Evolutionary conservation across 148 eudicot species (phyloP), one percentile per base, ranked within the genome.

Genomic region (Silene latifolia): DNA sequence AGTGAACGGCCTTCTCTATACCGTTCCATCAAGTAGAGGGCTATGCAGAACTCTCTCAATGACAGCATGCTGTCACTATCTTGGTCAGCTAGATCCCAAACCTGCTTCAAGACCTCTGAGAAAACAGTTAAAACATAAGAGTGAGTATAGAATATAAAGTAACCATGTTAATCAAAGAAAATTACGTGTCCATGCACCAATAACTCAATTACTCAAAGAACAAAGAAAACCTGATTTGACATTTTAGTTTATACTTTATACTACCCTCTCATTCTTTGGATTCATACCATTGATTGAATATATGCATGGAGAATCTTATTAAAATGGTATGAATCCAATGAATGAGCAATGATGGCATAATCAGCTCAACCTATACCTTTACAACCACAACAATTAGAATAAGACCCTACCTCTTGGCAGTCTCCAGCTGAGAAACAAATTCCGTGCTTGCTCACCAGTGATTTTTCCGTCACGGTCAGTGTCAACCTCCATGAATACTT

Each of bases 31-130:
- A 92, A 75, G 83, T 92, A 95, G 13, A 95, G 94, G 73, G 99
- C 91, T 75, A 92, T 67, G 64, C 99, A 95, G 66, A 95, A 95
- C 75, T 95, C 99, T 83, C 93, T 90, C 85, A 95, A 78, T 78
- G 97, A 90, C 74, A 95, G 97, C 99, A 95, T 95, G 88, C 99
- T 92, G 71, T 95, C 99, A 79, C 81, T 88, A 73, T 95, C 99
- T 86, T 95, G 99, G 81, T 95, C 99, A 44, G 99, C 87, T 74
- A 95, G 80, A 78, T 95, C 99, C 99, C 99, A 95, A 63, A 95
- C 97, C 87, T 95, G 96, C 88, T 92, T 95, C 74, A 95, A 83
- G 71, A 90, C 82, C 88, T 95, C 99, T 95, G 90, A 47, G 39
- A 78, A 69, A 76, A 58, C 23, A 64, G 44, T 71, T 25, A 58